Percentiles rank a stretch among this genome's conserved stretches.
phyloP scores from a whole-genome alignment of 805 yeast genomes.

The Candida adriatica region DNA sequence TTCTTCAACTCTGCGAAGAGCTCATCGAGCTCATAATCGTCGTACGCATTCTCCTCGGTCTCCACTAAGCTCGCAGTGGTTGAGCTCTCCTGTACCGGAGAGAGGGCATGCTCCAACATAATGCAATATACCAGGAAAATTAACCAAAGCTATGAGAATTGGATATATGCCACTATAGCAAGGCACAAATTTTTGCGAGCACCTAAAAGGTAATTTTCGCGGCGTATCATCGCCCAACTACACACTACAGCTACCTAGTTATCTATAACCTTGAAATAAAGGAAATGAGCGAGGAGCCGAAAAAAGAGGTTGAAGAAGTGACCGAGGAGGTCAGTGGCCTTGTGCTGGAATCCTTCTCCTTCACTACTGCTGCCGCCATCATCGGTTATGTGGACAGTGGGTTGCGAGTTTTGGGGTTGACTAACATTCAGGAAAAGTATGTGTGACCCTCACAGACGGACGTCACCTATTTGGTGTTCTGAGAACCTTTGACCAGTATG shows the following conservation, averaged over 20 bases:
- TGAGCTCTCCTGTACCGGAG: constrained; percentile 15
- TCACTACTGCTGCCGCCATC: constrained; percentile 86
- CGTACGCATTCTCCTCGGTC: constrained; percentile 10
- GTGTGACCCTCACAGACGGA: constrained; percentile 86
- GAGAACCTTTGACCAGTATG: constrained; percentile 92
- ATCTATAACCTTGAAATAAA: no score
- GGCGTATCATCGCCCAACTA: no score
- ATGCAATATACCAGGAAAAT: no score
- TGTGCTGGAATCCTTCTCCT: constrained; percentile 72
- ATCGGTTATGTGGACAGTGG: constrained; percentile 77
- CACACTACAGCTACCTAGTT: no score
- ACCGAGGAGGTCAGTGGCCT: constrained; percentile 45
- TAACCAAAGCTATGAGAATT: no score
- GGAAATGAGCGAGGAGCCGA: no score
- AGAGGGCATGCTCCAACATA: constrained; percentile 3
- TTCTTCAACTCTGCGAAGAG: constrained; percentile 27
- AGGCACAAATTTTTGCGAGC: no score
- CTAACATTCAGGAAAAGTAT: constrained; percentile 44
- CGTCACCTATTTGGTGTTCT: constrained; percentile 80
- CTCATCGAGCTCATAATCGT: constrained; percentile 25
- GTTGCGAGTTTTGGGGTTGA: constrained; percentile 6
- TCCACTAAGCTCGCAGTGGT: constrained; percentile 5
- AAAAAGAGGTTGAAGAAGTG: constrained; percentile 17
- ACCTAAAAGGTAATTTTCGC: no score
- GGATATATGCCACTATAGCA: no score